Evolutionary conservation across 2,329 filamentous ascomycete genomes (phyloP), one percentile per base, ranked within the genome.

Genomic region (Alternaria brassicicola): DNA sequence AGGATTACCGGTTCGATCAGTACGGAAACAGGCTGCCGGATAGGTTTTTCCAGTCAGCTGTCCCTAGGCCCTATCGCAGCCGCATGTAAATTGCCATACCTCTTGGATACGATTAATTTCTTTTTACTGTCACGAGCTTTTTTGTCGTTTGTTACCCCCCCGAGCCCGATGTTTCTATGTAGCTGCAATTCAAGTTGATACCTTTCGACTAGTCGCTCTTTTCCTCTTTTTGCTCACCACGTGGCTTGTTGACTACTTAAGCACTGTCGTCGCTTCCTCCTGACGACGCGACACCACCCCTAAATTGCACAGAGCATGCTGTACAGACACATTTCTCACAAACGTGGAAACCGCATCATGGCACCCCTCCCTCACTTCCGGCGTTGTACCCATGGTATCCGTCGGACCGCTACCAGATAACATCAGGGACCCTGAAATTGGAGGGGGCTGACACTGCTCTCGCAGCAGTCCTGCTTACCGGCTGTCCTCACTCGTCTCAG

Each of bases 21-120:
- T 76, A 76, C 52, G 74, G 74, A 21, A 76, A 76, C 45, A 64
- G 65, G 47, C 59, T 76, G 54, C 74, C 74, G 17, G 73, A 76
- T 25, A 61, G 66, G 26, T 65, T 64, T 49, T 68, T 74, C 48
- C 64, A 66, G 57, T 55, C 60, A n/a, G 52, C 65, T 38, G 61
- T 70, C 31, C 67, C 67, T 10, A 42, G 66, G 49, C 69, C 69
- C 39, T 65, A 68, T 41, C 63, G 67, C 53, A 72, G 66, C 62
- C 66, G 70, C 43, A 59, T 75, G 64, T 75, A 69, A 63, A 65
- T 55, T 55, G 39, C 38, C 21, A 47, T 35, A 36, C 17, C 45
- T 57, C 41, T 55, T 50, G 56, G 35, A 50, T 47, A 59, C 56
- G 45, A 55, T 55, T 48, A 41, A 51, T 59, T 46, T 46, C 41